Base-by-base conservation (phyloP, 768 basidiomycete genomes). In the Calvatia gigantea region DNA sequence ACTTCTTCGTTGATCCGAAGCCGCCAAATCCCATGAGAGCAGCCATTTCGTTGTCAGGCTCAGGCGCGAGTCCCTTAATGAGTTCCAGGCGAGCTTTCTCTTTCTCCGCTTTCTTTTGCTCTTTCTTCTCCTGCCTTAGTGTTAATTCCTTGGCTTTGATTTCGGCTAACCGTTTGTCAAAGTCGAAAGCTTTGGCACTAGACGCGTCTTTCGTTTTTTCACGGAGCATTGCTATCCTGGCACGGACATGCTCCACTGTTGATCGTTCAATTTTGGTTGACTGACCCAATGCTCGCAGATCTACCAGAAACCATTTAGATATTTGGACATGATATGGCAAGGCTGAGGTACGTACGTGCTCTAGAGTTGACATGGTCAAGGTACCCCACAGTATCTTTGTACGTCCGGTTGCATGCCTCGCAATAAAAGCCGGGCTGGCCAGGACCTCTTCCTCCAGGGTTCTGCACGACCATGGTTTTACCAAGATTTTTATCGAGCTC, bases 391-490 rank as follows among this genome's bases (percentile, higher is more conserved):
- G 85, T 93, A 65, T 99, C 97, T 70, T 96, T 97, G 73, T 93
- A 91, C 14, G 89, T 96, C 61, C 93, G 78, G 62, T 83, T 88
- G 69, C 97, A 99, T 7, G 88, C 73, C 65, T 96, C 94, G 65
- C 97, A 99, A 70, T 82, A 89, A 73, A 97, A 99, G 0, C 94
- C 94, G 21, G 94, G 94, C 59, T 94, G 87, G 3, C 95, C 94
- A 15, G 94, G 82, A 1, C 95, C 95, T 59, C 84, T 80, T 15
- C 84, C 91, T 35, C 87, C 83, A 1, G 85, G 82, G 65, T 88
- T 87, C 64, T 91, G 86, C 9, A 99, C 94, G 57, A 99, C 88
- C 81, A 95, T 90, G 0, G 91, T 96, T 80, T 98, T 98, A 64
- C 82, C 82, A 31, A 98, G 79, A 71, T 98, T 97, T 76, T 95